Evolutionary conservation across 208 protist species (phyloP).

Genomic region (Crithidia brevicula): DNA sequence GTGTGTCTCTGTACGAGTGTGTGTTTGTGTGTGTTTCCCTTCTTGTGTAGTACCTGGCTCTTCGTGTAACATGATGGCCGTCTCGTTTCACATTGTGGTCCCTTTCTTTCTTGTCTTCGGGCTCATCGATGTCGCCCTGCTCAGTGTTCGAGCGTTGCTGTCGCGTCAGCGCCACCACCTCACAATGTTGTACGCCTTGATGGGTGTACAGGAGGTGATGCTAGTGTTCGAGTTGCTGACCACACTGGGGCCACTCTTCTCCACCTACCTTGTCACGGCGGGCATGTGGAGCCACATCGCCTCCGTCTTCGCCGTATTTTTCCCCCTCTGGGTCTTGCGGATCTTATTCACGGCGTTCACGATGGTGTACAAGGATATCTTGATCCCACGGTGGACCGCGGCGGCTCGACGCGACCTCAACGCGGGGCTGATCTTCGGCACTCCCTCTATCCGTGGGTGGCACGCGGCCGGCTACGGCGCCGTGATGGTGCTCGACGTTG

Average conservation of each 20-base stretch:
- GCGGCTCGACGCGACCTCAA: neutral
- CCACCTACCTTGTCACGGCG: constrained; percentile 46
- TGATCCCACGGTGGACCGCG: constrained; percentile 26
- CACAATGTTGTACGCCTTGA: constrained; percentile 32
- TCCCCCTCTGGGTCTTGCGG: constrained; percentile 41
- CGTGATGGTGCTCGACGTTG: constrained; percentile 38
- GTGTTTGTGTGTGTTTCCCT: no score
- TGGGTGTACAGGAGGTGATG: constrained; percentile 52
- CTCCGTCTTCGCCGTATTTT: constrained; percentile 19
- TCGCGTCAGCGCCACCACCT: constrained; percentile 15
- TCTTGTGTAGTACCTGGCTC: no score
- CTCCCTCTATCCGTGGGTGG: constrained; percentile 33
- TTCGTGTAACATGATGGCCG: constrained; percentile 3
- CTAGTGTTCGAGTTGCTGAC: constrained; percentile 39
- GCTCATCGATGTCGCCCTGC: constrained; percentile 41
- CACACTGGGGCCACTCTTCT: constrained; percentile 30
- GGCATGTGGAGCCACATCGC: constrained; percentile 34
- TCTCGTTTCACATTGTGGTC: constrained; percentile 26
- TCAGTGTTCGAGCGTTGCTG: constrained; percentile 42
- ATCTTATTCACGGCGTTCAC: constrained; percentile 51
- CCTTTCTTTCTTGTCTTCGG: constrained; percentile 22
- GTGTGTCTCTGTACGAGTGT: no score
- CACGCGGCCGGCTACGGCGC: constrained; percentile 45
- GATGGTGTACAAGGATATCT: constrained; percentile 47
- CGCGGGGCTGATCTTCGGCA: neutral